A percentile compares a stretch with the other conserved stretches of the same genome.
phyloP scores from a whole-genome alignment of 73 alveolate species.

The Paramecium pentaurelia region DNA sequence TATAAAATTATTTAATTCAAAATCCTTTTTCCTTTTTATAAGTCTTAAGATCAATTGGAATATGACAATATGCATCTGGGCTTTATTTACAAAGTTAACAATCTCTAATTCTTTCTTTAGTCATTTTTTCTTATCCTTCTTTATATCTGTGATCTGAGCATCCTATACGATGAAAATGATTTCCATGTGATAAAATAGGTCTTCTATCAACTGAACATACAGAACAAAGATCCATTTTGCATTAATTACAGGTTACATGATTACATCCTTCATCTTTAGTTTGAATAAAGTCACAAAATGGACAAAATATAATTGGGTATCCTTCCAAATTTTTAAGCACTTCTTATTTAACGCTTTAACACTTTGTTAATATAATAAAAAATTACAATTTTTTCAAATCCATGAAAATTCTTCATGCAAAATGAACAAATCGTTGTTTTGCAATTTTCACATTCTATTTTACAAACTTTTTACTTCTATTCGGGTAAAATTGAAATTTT shows the following conservation, averaged over 20 bases:
- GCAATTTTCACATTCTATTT: not conserved
- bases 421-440: not conserved
- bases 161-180: conserved; percentile 59
- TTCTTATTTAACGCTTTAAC: not conserved
- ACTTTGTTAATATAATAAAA: not conserved
- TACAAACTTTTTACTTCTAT: not conserved
- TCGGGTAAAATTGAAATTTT: not conserved
- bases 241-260: conserved; percentile 48
- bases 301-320: not conserved
- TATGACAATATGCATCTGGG: not conserved
- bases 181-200: conserved; percentile 59
- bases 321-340: not conserved
- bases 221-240: conserved; percentile 57
- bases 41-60: not conserved
- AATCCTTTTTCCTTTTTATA: not conserved
- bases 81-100: not conserved
- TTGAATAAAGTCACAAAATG: not conserved
- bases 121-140: not conserved
- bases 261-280: conserved; percentile 53
- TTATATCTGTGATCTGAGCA: not conserved
- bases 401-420: not conserved
- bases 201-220: conserved; percentile 58
- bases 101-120: not conserved
- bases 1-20: not conserved
- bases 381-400: not conserved